These are phyloP conservation scores for Crithidia sp. DNA, from an alignment of 208 protist genomes.

Conservation along the genomic window DNA sequence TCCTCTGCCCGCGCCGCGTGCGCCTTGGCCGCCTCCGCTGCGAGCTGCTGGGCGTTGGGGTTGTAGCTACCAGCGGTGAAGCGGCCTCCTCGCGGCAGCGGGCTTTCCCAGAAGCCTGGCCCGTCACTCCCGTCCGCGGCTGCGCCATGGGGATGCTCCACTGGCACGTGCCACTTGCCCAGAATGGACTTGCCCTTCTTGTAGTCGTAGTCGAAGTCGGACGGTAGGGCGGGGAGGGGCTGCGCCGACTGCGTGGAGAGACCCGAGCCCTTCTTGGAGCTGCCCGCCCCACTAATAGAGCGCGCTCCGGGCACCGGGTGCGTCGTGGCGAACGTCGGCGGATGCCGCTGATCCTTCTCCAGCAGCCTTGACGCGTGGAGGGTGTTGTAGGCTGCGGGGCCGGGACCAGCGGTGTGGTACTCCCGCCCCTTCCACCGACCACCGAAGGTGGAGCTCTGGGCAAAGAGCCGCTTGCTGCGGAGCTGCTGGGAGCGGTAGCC, in stretches of 20 bases:
- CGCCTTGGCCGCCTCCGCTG: conserved; percentile 15
- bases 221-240: conserved; percentile 48
- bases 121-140: conserved; percentile 27
- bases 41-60: conserved; percentile 21
- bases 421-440: conserved; percentile 39
- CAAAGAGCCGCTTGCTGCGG: conserved; percentile 31
- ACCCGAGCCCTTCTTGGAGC: not conserved
- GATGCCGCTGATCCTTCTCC: conserved; percentile 51
- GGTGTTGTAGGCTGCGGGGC: conserved; percentile 65
- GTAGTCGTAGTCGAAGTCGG: conserved; percentile 83
- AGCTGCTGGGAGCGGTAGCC: conserved; percentile 40
- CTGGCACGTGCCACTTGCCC: conserved; percentile 30
- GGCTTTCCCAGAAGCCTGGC: conserved; percentile 29
- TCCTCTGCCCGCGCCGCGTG: conserved; percentile 20
- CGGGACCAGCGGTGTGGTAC: conserved; percentile 50
- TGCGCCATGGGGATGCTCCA: not conserved
- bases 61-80: conserved; percentile 47
- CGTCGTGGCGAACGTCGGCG: conserved; percentile 48
- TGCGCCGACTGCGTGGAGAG: conserved; percentile 9
- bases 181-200: conserved; percentile 73
- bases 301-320: conserved; percentile 14
- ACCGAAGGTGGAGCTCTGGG: conserved; percentile 61
- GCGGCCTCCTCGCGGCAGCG: conserved; percentile 28
- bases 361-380: conserved; percentile 50
- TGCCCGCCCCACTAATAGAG: not conserved